Percentiles rank a stretch among this genome's conserved stretches.
These are phyloP conservation scores for Begonia masoniana DNA, from an alignment of 306 rosid species.

Conservation along the genomic window DNA sequence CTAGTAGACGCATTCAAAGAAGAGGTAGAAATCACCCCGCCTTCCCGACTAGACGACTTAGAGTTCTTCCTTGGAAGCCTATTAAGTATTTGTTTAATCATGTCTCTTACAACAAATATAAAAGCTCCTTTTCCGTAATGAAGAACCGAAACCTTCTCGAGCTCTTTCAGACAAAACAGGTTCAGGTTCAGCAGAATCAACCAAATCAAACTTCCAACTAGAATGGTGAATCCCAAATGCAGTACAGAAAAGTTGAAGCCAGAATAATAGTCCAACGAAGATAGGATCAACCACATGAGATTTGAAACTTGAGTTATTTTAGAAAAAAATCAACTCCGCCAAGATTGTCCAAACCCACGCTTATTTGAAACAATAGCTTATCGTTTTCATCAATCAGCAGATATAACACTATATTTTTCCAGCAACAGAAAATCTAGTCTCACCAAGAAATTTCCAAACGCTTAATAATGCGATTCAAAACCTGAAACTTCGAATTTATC, in stretches of 20 bases:
- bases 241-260: background rate
- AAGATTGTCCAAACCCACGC: background rate
- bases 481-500: too few species aligned
- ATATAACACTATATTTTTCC: too few species aligned
- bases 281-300: too few species aligned
- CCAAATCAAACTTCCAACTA: constrained; percentile 2
- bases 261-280: background rate
- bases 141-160: constrained; percentile 16
- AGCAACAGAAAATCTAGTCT: too few species aligned
- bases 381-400: background rate
- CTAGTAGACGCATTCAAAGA: constrained; percentile 49
- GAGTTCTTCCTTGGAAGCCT: constrained; percentile 84
- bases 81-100: constrained; percentile 86
- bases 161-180: constrained; percentile 19
- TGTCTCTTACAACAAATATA: constrained; percentile 33
- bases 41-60: constrained; percentile 61
- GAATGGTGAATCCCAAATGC: background rate
- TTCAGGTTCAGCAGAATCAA: constrained; percentile 14
- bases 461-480: too few species aligned
- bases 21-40: constrained; percentile 55
- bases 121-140: constrained; percentile 18
- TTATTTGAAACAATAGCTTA: background rate
- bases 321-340: background rate
- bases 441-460: too few species aligned
- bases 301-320: too few species aligned